Base-by-base conservation (phyloP, 2,329 filamentous ascomycete genomes). In the Xylaria sp. region DNA sequence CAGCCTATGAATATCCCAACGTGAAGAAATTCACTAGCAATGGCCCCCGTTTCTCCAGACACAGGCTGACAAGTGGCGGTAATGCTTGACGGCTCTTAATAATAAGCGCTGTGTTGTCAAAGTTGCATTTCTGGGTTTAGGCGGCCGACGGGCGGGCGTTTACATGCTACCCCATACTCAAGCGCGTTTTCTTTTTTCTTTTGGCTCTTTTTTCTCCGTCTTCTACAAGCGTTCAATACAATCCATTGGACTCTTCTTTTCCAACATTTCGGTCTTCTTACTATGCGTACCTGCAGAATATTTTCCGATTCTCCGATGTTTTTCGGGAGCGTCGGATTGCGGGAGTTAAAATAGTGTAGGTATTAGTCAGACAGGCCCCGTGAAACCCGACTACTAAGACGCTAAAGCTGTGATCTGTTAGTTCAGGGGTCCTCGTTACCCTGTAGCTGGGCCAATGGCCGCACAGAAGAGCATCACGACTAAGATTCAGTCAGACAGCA, bases 71-170 rank as follows among this genome's bases (percentile, higher is more conserved):
- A 70, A 56, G 68, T 70, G 68, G 68, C 58, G 39, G 48, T 20
- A 20, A 25, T 54, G 54, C 44, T 37, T 62, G 37, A 28, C 23
- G 25, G 51, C 41, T 57, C 32, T 62, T 59, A 41, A 51, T 52
- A 66, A 62, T 60, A 66, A 62, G 37, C 63, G 63, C 67, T 69
- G 63, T 34, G 68, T 64, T 67, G 68, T 70, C 68, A 70, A 55
- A 67, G 68, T 70, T 52, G 63, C 68, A 67, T 59, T 46, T 67
- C n/a, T 56, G 37, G 56, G 25, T 56, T 62, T 68, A 39, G 61
- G 54, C 34, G 50, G 46, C 62, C 34, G 50, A 37, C 62, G 57
- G 57, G 44, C 62, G 23, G 62, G 44, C 62, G 23, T 51, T 46
- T 50, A 52, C 63, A 58, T 28, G 28, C 3, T 48, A 37, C 28